These are phyloP conservation scores for Darksidea phi DNA, from an alignment of 495 filamentous ascomycete species.

Conservation along the genomic window DNA sequence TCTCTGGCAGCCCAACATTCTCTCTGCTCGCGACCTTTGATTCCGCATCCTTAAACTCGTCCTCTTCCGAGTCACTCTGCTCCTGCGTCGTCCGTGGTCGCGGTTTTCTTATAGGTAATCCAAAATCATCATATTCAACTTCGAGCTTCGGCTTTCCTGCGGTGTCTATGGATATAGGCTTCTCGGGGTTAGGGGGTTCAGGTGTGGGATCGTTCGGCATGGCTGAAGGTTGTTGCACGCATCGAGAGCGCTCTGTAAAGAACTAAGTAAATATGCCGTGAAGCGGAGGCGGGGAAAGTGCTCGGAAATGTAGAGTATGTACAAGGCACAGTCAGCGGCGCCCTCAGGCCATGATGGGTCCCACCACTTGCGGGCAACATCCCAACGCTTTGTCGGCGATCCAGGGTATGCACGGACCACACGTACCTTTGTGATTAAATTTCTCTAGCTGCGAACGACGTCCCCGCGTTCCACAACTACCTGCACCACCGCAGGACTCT, in stretches of 20 bases:
- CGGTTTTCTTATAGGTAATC: constrained; percentile 38
- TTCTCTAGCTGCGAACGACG: not conserved
- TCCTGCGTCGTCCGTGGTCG: constrained; percentile 12
- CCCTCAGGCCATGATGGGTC: not conserved
- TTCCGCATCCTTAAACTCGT: constrained; percentile 23
- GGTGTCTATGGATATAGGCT: not conserved
- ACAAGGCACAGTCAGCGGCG: constrained; percentile 8
- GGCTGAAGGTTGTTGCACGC: constrained; percentile 10
- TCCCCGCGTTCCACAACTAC: not conserved
- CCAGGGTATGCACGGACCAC: not conserved
- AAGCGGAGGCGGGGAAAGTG: not conserved
- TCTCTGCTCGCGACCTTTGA: constrained; percentile 10
- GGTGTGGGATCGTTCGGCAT: constrained; percentile 31
- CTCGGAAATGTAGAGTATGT: not conserved
- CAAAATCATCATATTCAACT: constrained; percentile 43
- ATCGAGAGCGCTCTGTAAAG: constrained; percentile 14
- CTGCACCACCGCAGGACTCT: not conserved
- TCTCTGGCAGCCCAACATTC: constrained; percentile 3
- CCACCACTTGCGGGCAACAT: not conserved
- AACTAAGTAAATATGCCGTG: not conserved
- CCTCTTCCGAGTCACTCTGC: constrained; percentile 27
- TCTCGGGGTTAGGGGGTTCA: constrained; percentile 11
- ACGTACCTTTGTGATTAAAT: not conserved
- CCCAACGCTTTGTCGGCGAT: not conserved
- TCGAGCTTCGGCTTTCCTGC: constrained; percentile 1